Base-by-base conservation (phyloP, 2,329 filamentous ascomycete genomes). In the Stromatinia cepivora region DNA sequence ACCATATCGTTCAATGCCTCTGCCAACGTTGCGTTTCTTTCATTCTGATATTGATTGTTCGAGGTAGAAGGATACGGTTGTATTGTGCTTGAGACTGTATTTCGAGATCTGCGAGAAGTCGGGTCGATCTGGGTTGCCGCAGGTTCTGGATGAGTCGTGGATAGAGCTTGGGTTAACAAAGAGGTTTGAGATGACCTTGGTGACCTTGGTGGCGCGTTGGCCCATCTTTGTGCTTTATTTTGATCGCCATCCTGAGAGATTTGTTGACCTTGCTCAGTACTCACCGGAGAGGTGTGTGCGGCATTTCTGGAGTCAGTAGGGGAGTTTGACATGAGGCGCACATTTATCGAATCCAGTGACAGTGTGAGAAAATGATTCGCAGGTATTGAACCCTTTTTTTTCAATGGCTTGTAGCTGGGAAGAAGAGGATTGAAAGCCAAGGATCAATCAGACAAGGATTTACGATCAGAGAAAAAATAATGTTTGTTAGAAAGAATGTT, bases 261-360 rank as follows among this genome's bases (percentile, higher is more conserved):
- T 66, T 73, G 62, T 66, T 74, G 72, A 54, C 66, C 74, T 69
- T 72, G 74, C 66, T 72, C 73, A 72, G 67, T 67, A 71, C 71
- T 78, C 73, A 77, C 73, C 74, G 71, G 63, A 61, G 66, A 71
- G 72, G 77, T 72, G 74, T 73, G 71, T 75, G 76, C 74, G 76
- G 75, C 76, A 78, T 78, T 76, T 75, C 73, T 75, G 74, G 75
- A 70, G 73, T 76, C 77, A 75, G 75, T 70, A 72, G 71, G 74
- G 71, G 74, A 73, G 67, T 70, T 76, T 75, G 77, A 76, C 77
- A 79, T 79, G 77, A 76, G 76, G 76, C 73, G 74, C 71, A 73
- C 77, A 79, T 79, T 72, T 77, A 78, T 78, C 74, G 76, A 76
- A 70, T 74, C 73, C 70, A 73, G 59, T 58, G 70, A 72, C 71